Evolutionary conservation across 2,329 filamentous ascomycete genomes (phyloP).

Genomic region (Annulohypoxylon truncatum): DNA sequence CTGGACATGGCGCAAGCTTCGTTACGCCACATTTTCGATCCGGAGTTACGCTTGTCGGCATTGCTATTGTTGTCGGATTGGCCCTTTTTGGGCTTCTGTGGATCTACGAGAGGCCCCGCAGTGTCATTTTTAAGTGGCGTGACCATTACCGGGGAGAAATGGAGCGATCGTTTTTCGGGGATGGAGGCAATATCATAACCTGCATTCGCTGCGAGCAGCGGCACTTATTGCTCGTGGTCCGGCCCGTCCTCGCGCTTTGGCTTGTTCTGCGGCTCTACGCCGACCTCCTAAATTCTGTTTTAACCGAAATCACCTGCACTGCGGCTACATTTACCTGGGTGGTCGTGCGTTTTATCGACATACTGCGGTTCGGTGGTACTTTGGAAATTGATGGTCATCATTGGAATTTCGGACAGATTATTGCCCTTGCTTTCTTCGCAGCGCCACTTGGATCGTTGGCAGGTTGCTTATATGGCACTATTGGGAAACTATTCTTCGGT

Average conservation of each 20-base stretch:
- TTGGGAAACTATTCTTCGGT: conserved; percentile 5
- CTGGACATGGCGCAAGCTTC: conserved; percentile 28
- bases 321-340: conserved; percentile 40
- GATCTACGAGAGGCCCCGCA: conserved; percentile 37
- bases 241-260: conserved; percentile 44
- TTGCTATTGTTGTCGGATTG: conserved; percentile 23
- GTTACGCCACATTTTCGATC: conserved; percentile 30
- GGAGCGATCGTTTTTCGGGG: conserved; percentile 35
- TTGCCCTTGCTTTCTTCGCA: conserved; percentile 38
- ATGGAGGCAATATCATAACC: conserved; percentile 33
- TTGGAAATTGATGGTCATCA: conserved; percentile 17
- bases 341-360: conserved; percentile 37
- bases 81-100: conserved; percentile 28
- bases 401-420: conserved; percentile 41
- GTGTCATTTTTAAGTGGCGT: conserved; percentile 41
- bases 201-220: conserved; percentile 47
- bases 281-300: conserved; percentile 42
- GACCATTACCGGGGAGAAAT: conserved; percentile 42
- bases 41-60: conserved; percentile 28
- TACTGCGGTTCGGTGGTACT: conserved; percentile 30
- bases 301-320: conserved; percentile 39
- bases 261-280: conserved; percentile 43
- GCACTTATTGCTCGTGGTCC: conserved; percentile 42
- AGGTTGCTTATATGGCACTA: conserved; percentile 23
- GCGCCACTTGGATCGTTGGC: conserved; percentile 36